Evolutionary conservation across 2,329 filamentous ascomycete genomes (phyloP), one percentile per base, ranked within the genome.

Genomic region (Alternaria brassicae): DNA sequence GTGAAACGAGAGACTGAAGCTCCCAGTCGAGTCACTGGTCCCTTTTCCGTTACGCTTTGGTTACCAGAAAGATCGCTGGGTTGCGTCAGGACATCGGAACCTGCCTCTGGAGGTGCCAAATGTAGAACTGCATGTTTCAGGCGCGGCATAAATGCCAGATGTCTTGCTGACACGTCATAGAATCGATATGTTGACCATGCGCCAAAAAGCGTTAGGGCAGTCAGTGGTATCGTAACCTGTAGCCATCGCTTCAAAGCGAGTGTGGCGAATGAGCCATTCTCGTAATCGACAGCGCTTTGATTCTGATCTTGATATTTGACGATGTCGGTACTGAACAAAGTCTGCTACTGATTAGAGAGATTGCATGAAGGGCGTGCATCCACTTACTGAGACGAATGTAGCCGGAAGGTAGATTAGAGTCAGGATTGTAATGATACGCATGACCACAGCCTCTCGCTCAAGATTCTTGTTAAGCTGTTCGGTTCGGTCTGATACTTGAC

Each of bases 281-380:
- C 55, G 37, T 21, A 55, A n/a, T 23, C 10, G 4, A 13, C 28
- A 23, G 27, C n/a, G 2, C 3, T 34, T 9, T 27, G 54, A 45
- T 55, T 54, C 48, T 65, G 66, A 36, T 71, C 62, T 54, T 78
- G 76, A 51, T 72, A 80, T 56, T 76, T 77, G 13, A 80, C 55
- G 9, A 80, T 67, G 44, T 79, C 77, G 0, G 78, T 80, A 42
- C 76, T 75, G 58, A 81, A 80, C 51, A 81, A 78, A 2, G 79
- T 80, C 72, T 79, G 6, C 0, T 1, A 3, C 34, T 2, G 0
- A 32, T 61, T 23, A 58, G 56, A 21, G 8, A 4, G 2, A 10
- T 12, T 17, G 3, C 2, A 41, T 12, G 6, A 1, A 2, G 13
- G 6, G 5, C 27, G 23, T 3, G 9, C 12, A 27, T 19, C 3